These are phyloP conservation scores for Dactylellina drechsleri DNA, from an alignment of 2,329 filamentous ascomycete genomes.

Conservation along the genomic window DNA sequence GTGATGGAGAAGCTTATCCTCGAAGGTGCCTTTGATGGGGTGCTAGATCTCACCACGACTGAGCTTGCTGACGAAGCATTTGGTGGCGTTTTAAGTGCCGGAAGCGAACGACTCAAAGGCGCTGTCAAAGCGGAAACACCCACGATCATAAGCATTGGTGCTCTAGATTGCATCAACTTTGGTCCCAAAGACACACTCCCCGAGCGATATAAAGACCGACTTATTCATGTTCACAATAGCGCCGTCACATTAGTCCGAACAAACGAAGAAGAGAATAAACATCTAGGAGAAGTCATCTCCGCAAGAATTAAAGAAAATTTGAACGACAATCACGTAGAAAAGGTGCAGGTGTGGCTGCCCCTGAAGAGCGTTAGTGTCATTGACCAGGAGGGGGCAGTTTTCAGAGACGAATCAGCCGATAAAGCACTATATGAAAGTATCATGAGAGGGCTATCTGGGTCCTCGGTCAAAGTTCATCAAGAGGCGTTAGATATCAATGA, in stretches of 20 bases:
- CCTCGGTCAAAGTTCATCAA: conserved; percentile 65
- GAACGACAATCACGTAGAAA: conserved; percentile 61
- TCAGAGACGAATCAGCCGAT: conserved; percentile 67
- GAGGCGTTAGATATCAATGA: conserved; percentile 69
- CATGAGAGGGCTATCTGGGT: conserved; percentile 65
- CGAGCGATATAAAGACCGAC: conserved; percentile 65
- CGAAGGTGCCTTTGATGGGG: conserved; percentile 71
- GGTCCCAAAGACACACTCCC: conserved; percentile 69
- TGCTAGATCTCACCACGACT: conserved; percentile 77
- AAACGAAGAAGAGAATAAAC: conserved; percentile 67
- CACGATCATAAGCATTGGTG: conserved; percentile 66
- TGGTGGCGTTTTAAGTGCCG: conserved; percentile 73
- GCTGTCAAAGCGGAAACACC: conserved; percentile 70
- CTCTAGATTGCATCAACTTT: conserved; percentile 69
- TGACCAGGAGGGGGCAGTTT: conserved; percentile 67
- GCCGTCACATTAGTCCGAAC: conserved; percentile 75
- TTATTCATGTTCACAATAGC: conserved; percentile 73
- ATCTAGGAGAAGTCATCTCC: conserved; percentile 69
- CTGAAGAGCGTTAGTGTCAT: conserved; percentile 72
- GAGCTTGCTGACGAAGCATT: conserved; percentile 73
- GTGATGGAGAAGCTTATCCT: conserved; percentile 74
- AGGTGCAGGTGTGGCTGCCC: conserved; percentile 70
- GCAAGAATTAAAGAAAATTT: conserved; percentile 64
- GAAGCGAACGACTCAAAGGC: conserved; percentile 68
- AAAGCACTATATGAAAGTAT: conserved; percentile 65